These are phyloP conservation scores for Lomentospora prolificans DNA, from an alignment of 2,329 filamentous ascomycete species.

Conservation along the genomic window DNA sequence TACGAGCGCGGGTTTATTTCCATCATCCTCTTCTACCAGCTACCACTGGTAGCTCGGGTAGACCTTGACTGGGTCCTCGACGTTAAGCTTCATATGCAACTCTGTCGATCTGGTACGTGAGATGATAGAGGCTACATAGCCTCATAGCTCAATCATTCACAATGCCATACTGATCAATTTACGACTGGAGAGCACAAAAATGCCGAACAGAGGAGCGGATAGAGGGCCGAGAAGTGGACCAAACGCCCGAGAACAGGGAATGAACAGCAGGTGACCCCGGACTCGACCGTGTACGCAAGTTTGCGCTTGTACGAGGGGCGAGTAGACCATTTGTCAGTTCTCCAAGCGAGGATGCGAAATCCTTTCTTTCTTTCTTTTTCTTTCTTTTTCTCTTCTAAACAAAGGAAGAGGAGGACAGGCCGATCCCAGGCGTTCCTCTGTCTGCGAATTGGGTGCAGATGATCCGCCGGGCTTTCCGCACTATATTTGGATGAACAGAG, in stretches of 20 bases:
- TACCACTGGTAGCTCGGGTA: too few relatives aligned
- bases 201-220: not conserved
- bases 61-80: not conserved
- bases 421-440: too few relatives aligned
- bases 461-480: not conserved
- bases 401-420: too few relatives aligned
- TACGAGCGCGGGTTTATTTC: too few relatives aligned
- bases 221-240: not conserved
- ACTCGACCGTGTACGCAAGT: too few relatives aligned
- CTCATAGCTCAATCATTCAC: not conserved
- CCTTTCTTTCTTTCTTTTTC: too few relatives aligned
- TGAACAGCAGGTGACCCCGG: too few relatives aligned
- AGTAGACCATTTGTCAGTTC: too few relatives aligned
- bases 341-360: too few relatives aligned
- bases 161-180: not conserved
- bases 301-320: too few relatives aligned
- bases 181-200: not conserved
- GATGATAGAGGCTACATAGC: not conserved
- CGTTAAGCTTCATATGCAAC: not conserved
- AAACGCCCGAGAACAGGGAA: not conserved
- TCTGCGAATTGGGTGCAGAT: too few relatives aligned
- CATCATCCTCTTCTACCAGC: not conserved
- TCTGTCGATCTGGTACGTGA: not conserved
- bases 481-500: not conserved
- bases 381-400: too few relatives aligned